Conservation (phyloP, 2,329 filamentous ascomycete genomes). For the Sporothrix humicola region DNA sequence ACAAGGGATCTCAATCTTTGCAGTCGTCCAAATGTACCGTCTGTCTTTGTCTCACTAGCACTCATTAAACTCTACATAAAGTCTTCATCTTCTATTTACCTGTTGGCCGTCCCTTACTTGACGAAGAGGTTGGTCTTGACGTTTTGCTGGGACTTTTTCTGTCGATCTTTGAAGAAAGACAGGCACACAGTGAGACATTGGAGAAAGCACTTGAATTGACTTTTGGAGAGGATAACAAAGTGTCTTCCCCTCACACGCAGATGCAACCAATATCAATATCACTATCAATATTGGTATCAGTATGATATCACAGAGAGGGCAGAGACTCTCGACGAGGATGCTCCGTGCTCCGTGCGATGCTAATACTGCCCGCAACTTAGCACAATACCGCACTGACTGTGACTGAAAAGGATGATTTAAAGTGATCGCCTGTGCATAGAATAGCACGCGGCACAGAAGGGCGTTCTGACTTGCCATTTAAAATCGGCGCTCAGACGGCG, state of each 20-base stretch:
- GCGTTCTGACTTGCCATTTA: background rate
- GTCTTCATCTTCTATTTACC: background rate
- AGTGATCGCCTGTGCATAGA: conserved; percentile 31
- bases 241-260: background rate
- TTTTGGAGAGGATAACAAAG: background rate
- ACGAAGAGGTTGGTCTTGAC: background rate
- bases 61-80: background rate
- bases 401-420: background rate
- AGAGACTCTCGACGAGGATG: background rate
- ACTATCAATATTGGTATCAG: background rate
- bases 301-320: background rate
- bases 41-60: background rate
- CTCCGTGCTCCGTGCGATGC: conserved; percentile 7
- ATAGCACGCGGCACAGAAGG: conserved; percentile 23
- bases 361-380: background rate
- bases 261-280: background rate
- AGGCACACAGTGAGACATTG: background rate
- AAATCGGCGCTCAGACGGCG: conserved; percentile 16
- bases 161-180: background rate
- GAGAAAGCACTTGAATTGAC: background rate
- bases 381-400: background rate
- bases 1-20: background rate
- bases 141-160: background rate
- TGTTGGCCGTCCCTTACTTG: conserved; percentile 17
- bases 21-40: no score